phyloP scores from a whole-genome alignment of 2,329 filamentous ascomycete genomes.

The Penicillium rolfsii region DNA sequence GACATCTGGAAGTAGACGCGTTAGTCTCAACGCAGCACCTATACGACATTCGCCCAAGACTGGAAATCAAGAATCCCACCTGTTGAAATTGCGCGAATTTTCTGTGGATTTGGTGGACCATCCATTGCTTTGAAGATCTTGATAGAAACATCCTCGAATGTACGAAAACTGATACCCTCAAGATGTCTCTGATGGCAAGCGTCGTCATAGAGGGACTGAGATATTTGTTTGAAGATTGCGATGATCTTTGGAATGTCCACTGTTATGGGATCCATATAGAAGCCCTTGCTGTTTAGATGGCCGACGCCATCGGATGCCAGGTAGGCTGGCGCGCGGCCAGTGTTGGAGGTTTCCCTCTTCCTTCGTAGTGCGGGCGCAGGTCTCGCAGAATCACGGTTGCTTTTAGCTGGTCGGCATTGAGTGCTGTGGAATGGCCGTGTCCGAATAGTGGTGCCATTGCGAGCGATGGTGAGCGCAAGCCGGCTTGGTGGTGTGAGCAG shows the following conservation, averaged over 20 bases:
- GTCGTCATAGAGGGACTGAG: slow-evolving; percentile 8
- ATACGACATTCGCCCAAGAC: not conserved
- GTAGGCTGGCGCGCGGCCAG: not conserved
- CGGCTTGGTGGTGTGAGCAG: not conserved
- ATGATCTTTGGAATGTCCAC: not conserved
- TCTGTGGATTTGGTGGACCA: slow-evolving; percentile 13
- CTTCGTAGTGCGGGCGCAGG: slow-evolving; percentile 3
- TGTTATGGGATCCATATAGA: not conserved
- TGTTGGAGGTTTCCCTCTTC: not conserved
- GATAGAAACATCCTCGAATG: slow-evolving; percentile 22
- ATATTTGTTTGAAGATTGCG: not conserved
- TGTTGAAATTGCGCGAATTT: slow-evolving; percentile 23
- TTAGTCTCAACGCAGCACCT: not conserved
- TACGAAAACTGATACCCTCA: slow-evolving; percentile 16
- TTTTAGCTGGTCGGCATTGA: not conserved
- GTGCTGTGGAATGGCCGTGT: slow-evolving; percentile 21
- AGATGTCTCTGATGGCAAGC: slow-evolving; percentile 5
- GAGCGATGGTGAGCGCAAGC: slow-evolving; percentile 1
- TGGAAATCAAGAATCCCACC: slow-evolving; percentile 12
- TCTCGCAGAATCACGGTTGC: not conserved
- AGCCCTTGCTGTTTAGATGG: not conserved
- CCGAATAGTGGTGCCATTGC: not conserved
- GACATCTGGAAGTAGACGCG: slow-evolving; percentile 21
- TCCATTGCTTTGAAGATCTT: slow-evolving; percentile 19
- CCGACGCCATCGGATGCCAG: not conserved